Conservation (phyloP, 2,329 filamentous ascomycete genomes). For the Aspergillus unguis region DNA sequence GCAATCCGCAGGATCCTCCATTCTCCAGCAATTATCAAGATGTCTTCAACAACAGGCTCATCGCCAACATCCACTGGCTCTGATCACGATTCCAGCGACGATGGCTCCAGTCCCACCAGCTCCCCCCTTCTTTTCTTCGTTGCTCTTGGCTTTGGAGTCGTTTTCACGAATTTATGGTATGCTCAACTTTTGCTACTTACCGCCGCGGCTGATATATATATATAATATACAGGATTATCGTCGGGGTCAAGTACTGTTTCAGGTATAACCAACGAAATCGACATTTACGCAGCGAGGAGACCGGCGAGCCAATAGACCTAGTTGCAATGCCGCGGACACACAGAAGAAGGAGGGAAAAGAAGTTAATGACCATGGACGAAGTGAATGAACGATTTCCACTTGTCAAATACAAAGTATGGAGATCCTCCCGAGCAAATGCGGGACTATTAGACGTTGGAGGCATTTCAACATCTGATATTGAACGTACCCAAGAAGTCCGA, state of each 20-base stretch:
- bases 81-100: slow-evolving; percentile 27
- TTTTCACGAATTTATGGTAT: slow-evolving; percentile 98
- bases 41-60: slow-evolving; percentile 29
- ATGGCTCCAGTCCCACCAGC: slow-evolving; percentile 55
- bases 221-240: slow-evolving; percentile 79
- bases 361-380: slow-evolving; percentile 98
- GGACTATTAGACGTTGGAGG: slow-evolving; percentile 82
- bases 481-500: slow-evolving; percentile 68
- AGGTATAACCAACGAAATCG: slow-evolving; percentile 94
- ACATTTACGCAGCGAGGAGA: slow-evolving; percentile 69
- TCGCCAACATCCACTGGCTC: slow-evolving; percentile 27
- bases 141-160: slow-evolving; percentile 91
- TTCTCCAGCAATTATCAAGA: slow-evolving; percentile 13
- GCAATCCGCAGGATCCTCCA: background rate
- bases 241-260: slow-evolving; percentile 99
- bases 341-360: slow-evolving; percentile 89
- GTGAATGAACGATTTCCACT: slow-evolving; percentile 96
- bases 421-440: slow-evolving; percentile 74
- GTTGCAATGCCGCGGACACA: slow-evolving; percentile 81
- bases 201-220: background rate
- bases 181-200: slow-evolving; percentile 31
- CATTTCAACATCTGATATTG: slow-evolving; percentile 68
- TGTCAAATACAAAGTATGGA: slow-evolving; percentile 95
- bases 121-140: slow-evolving; percentile 88
- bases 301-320: slow-evolving; percentile 84